Percentiles rank a stretch among this genome's conserved stretches.
Evolutionary conservation across 257 asterid genomes (phyloP).

Genomic region (Gynochthodes officinalis): DNA sequence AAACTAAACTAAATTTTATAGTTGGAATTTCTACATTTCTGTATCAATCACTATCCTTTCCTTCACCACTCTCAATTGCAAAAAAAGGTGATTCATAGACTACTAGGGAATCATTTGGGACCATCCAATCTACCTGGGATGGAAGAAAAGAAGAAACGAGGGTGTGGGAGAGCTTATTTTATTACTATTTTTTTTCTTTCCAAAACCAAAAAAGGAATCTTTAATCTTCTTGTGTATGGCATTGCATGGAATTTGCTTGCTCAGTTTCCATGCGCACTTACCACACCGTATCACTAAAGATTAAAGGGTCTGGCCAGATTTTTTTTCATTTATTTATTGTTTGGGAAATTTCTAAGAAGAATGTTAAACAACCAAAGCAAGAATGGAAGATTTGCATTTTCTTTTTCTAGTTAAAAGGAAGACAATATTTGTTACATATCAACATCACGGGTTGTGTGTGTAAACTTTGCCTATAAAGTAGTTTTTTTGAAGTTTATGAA

Average conservation of each 20-base stretch:
- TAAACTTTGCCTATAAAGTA: too few relatives aligned
- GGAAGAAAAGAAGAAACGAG: neutral
- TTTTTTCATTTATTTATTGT: neutral
- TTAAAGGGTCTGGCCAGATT: neutral
- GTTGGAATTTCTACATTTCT: conserved; percentile 13
- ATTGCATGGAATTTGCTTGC: conserved; percentile 6
- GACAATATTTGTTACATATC: too few relatives aligned
- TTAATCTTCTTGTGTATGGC: conserved; percentile 9
- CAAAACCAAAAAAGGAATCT: conserved; percentile 6
- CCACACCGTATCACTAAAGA: neutral
- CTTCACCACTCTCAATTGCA: conserved; percentile 1
- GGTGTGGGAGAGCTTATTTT: neutral
- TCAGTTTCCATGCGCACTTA: conserved; percentile 5
- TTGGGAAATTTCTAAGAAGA: neutral
- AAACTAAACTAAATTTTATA: neutral
- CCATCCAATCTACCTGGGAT: conserved; percentile 29
- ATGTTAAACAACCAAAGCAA: too few relatives aligned
- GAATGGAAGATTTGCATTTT: neutral
- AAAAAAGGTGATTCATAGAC: conserved; percentile 26
- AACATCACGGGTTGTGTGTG: too few relatives aligned
- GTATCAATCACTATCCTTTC: conserved; percentile 16
- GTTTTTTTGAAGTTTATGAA: too few relatives aligned
- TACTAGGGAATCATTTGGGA: conserved; percentile 22
- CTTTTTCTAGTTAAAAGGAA: too few relatives aligned
- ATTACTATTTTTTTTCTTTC: conserved; percentile 10